These are phyloP conservation scores for Cordyceps fumosorosea DNA, from an alignment of 2,329 filamentous ascomycete species.

Conservation along the genomic window DNA sequence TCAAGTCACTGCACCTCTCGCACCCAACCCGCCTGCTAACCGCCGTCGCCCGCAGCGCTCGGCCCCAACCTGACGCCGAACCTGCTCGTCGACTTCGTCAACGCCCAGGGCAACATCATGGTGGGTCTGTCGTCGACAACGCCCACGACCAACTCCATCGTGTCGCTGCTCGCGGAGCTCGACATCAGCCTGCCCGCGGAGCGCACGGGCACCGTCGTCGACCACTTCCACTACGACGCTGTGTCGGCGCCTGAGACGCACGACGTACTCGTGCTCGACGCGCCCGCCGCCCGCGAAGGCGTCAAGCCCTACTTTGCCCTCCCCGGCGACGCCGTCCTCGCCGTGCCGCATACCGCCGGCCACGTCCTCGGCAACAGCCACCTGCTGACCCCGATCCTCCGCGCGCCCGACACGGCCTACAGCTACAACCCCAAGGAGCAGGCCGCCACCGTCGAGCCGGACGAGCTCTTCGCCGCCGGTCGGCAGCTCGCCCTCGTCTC, in stretches of 20 bases:
- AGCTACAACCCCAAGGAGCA: slow-evolving; percentile 92
- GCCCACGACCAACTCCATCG: slow-evolving; percentile 64
- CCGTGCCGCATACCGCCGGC: slow-evolving; percentile 75
- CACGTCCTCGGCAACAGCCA: slow-evolving; percentile 74
- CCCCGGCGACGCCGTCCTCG: slow-evolving; percentile 50
- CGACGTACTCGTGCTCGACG: slow-evolving; percentile 75
- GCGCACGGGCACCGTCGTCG: slow-evolving; percentile 77
- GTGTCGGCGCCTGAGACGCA: slow-evolving; percentile 72
- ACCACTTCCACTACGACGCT: slow-evolving; percentile 92
- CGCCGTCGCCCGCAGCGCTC: slow-evolving; percentile 52
- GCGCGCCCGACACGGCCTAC: slow-evolving; percentile 80
- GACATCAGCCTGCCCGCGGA: slow-evolving; percentile 84
- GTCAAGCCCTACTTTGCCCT: slow-evolving; percentile 69
- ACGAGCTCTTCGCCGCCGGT: slow-evolving; percentile 81
- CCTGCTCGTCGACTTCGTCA: slow-evolving; percentile 82
- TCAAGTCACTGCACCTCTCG: background rate
- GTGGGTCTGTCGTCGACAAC: slow-evolving; percentile 70
- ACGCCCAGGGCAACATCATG: slow-evolving; percentile 85
- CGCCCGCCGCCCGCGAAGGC: slow-evolving; percentile 55
- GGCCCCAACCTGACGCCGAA: slow-evolving; percentile 84
- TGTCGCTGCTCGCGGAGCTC: slow-evolving; percentile 76
- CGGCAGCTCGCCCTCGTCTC: slow-evolving; percentile 80
- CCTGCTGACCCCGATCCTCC: slow-evolving; percentile 73
- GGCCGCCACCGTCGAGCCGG: slow-evolving; percentile 50
- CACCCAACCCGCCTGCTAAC: background rate